These are phyloP conservation scores for Umbelopsis isabellina DNA, from an alignment of 192 early-diverging fungal genomes.

Conservation along the genomic window DNA sequence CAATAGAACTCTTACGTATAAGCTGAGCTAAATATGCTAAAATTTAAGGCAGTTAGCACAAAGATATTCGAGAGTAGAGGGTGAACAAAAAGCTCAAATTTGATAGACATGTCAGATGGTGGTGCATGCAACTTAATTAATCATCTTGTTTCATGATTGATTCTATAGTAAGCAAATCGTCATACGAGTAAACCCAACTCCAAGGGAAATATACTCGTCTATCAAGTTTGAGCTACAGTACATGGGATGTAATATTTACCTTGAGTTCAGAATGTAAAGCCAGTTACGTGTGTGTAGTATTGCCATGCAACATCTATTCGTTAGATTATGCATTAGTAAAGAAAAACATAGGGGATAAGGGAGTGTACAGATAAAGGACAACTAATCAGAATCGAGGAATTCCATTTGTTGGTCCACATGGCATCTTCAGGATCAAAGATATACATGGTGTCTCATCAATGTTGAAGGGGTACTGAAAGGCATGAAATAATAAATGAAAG, in stretches of 20 bases:
- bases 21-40: not conserved
- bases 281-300: no score
- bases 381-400: conserved; percentile 21
- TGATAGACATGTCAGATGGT: conserved; percentile 23
- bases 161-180: conserved; percentile 22
- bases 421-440: conserved; percentile 20
- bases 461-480: not conserved
- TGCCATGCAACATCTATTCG: not conserved
- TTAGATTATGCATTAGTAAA: not conserved
- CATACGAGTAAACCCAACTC: not conserved
- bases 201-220: not conserved
- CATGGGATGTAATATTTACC: no score
- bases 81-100: not conserved
- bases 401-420: conserved; percentile 17
- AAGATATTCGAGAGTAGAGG: not conserved
- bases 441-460: conserved; percentile 17
- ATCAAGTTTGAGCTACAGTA: not conserved
- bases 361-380: not conserved
- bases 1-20: no score
- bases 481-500: not conserved
- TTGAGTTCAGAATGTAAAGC: no score
- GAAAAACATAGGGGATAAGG: not conserved
- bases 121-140: conserved; percentile 13
- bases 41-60: not conserved
- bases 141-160: conserved; percentile 20